Percentiles rank a stretch among this genome's conserved stretches.
phyloP scores from a whole-genome alignment of 108 stramenopile genomes.

The Nitzschia sp. region DNA sequence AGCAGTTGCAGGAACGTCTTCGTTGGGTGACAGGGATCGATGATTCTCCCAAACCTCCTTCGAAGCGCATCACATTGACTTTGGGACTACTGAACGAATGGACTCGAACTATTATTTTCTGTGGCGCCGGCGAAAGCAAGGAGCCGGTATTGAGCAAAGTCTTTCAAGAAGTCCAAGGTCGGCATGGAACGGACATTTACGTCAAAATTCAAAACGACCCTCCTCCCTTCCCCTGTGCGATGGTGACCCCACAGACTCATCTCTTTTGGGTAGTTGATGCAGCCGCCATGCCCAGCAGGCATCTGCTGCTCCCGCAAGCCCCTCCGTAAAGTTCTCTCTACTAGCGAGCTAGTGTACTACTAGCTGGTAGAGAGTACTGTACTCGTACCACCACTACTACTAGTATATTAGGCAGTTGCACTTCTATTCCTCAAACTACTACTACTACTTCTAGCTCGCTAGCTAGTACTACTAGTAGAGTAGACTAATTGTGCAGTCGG shows the following conservation, averaged over 20 bases:
- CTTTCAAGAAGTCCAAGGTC: constrained; percentile 28
- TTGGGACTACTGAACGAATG: constrained; percentile 70
- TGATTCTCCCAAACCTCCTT: constrained; percentile 97
- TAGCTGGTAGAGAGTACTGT: too few species aligned
- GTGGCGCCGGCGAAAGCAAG: constrained; percentile 80
- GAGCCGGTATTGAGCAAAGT: constrained; percentile 55
- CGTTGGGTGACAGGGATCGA: constrained; percentile 77
- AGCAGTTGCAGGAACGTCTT: constrained; percentile 58
- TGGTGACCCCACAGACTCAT: constrained; percentile 53
- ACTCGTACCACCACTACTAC: too few species aligned
- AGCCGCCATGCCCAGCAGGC: constrained; percentile 57
- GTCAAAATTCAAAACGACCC: constrained; percentile 29
- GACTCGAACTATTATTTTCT: constrained; percentile 73
- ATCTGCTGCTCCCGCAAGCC: too few species aligned
- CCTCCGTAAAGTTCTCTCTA: too few species aligned
- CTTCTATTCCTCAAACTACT: too few species aligned
- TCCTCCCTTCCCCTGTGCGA: constrained; percentile 72
- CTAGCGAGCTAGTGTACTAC: too few species aligned
- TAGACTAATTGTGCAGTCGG: too few species aligned
- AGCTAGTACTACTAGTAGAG: too few species aligned
- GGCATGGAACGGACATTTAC: not conserved
- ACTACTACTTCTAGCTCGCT: too few species aligned
- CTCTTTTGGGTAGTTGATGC: constrained; percentile 81
- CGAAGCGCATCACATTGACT: constrained; percentile 91
- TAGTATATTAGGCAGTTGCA: too few species aligned